These are phyloP conservation scores for Agroathelia rolfsii DNA, from an alignment of 1,284 basidiomycete genomes.

Conservation along the genomic window DNA sequence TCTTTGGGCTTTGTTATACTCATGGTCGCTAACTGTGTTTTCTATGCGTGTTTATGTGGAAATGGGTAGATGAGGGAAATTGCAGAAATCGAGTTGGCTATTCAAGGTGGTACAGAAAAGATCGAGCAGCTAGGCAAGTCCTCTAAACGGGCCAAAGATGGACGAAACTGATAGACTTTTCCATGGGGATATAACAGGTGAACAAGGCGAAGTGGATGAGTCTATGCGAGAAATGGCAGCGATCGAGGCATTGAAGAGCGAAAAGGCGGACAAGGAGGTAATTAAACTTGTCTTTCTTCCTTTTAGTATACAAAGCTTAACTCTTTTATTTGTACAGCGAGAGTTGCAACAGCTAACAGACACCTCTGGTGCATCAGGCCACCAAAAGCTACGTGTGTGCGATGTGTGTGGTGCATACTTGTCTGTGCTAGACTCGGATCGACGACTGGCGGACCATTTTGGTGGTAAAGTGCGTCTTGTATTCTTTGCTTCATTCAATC, in stretches of 20 bases:
- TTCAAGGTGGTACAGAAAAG: conserved; percentile 96
- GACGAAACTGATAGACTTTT: too few species aligned
- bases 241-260: conserved; percentile 93
- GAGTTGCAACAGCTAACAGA: conserved; percentile 96
- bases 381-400: conserved; percentile 98
- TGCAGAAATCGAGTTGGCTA: conserved; percentile 96
- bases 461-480: conserved; percentile 88
- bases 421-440: conserved; percentile 95
- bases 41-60: too few species aligned
- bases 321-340: conserved; percentile 38
- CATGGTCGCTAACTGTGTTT: neutral
- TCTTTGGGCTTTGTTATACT: conserved; percentile 1
- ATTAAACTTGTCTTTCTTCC: conserved; percentile 20
- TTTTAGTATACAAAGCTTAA: conserved; percentile 10
- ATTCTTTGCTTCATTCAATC: conserved; percentile 8
- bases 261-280: conserved; percentile 94
- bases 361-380: conserved; percentile 95
- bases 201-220: conserved; percentile 97
- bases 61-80: conserved; percentile 97
- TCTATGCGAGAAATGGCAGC: conserved; percentile 96
- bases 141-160: too few species aligned
- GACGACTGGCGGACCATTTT: conserved; percentile 98
- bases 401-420: conserved; percentile 99
- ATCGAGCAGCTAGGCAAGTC: conserved; percentile 83
- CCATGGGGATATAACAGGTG: too few species aligned